A percentile compares a stretch with the other conserved stretches of the same genome.
Conservation (phyloP, 208 protist species). For the Naegleria gruberi region DNA sequence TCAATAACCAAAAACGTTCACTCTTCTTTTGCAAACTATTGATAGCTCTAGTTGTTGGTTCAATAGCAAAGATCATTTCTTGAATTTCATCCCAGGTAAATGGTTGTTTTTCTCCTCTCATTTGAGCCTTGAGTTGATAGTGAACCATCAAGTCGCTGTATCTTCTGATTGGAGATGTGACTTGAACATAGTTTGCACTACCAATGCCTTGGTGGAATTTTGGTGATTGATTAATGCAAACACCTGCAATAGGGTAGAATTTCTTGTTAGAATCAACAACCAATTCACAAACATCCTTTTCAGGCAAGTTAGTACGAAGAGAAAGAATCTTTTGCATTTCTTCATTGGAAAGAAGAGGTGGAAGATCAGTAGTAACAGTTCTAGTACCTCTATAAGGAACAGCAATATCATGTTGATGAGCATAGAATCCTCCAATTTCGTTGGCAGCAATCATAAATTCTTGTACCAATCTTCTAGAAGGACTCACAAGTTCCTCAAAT, state of each 20-base stretch:
- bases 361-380: not conserved
- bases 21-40: not conserved
- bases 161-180: constrained; percentile 9
- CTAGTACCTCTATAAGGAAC: constrained; percentile 11
- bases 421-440: not conserved
- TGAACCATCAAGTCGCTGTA: constrained; percentile 11
- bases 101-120: constrained; percentile 7
- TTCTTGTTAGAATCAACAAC: not conserved
- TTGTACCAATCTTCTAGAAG: not conserved
- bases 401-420: not conserved
- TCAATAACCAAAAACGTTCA: constrained; percentile 11
- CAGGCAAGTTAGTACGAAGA: not conserved
- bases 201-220: constrained; percentile 9
- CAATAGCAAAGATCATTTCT: not conserved
- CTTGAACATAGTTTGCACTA: not conserved
- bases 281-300: not conserved
- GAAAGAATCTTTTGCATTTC: not conserved
- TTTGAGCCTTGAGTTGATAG: not conserved
- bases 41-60: not conserved
- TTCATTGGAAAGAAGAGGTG: not conserved
- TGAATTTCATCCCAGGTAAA: not conserved
- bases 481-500: not conserved
- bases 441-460: constrained; percentile 19
- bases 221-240: constrained; percentile 15
- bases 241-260: not conserved